These are phyloP conservation scores for Naganishia randhawae DNA, from an alignment of 768 basidiomycete species.

Conservation along the genomic window DNA sequence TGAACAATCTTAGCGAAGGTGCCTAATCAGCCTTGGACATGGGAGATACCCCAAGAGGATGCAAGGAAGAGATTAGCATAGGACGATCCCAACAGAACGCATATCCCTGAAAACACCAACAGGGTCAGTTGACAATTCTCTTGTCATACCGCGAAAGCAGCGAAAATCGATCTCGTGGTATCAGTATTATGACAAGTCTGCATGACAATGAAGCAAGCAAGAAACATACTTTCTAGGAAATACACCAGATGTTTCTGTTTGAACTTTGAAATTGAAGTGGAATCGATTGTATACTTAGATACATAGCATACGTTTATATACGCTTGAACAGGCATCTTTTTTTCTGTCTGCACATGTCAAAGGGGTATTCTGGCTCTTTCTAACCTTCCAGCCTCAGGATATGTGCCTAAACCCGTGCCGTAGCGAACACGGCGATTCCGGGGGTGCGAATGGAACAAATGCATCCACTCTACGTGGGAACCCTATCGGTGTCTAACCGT, in stretches of 20 bases:
- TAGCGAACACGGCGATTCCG: too few relatives aligned
- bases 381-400: too few relatives aligned
- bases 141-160: conserved; percentile 4
- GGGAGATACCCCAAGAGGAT: background rate
- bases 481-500: too few relatives aligned
- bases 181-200: background rate
- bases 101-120: background rate
- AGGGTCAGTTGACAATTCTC: background rate
- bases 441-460: too few relatives aligned
- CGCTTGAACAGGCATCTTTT: background rate
- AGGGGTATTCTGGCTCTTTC: too few relatives aligned
- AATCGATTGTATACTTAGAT: background rate
- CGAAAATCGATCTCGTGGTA: background rate
- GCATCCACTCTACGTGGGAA: too few relatives aligned
- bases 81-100: background rate
- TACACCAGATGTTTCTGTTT: background rate
- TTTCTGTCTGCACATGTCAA: too few relatives aligned
- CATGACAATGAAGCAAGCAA: background rate
- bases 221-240: background rate
- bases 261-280: background rate
- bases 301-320: conserved; percentile 1
- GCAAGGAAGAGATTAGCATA: background rate
- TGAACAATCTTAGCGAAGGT: conserved; percentile 44
- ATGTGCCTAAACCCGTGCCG: too few relatives aligned
- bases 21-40: background rate